Percentiles rank a stretch among this genome's conserved stretches.
Conservation (phyloP, 225 moss, liverwort and hornwort genomes). For the Marchantia paleacea region DNA sequence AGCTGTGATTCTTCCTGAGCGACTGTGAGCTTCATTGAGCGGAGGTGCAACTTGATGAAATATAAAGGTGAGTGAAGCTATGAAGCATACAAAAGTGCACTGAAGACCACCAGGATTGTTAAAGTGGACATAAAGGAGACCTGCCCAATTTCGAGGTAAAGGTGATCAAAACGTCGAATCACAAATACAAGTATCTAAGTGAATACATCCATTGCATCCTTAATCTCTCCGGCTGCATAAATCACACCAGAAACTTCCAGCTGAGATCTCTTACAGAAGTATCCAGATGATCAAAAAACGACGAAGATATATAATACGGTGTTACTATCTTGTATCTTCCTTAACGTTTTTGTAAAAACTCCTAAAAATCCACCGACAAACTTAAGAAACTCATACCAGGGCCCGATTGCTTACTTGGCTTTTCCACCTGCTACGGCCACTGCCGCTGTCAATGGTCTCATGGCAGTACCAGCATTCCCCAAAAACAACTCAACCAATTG, state of each 20-base stretch:
- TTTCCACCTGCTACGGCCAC: slow-evolving; percentile 85
- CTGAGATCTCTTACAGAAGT: too few species aligned
- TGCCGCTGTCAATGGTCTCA: slow-evolving; percentile 85
- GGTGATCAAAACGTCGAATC: not conserved
- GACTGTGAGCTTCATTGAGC: not conserved
- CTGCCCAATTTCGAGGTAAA: not conserved
- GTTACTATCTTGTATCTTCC: not conserved
- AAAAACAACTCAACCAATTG: slow-evolving; percentile 62
- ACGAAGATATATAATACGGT: too few species aligned
- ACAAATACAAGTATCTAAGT: not conserved
- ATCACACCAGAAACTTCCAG: too few species aligned
- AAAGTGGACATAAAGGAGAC: not conserved
- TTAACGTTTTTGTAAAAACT: not conserved
- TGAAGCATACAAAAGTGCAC: not conserved
- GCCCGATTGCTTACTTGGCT: slow-evolving; percentile 43
- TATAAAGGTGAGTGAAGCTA: not conserved
- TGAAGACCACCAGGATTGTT: not conserved
- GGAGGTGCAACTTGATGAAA: not conserved
- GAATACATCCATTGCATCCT: not conserved
- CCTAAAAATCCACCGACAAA: not conserved
- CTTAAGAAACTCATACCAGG: not conserved
- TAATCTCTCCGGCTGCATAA: not conserved
- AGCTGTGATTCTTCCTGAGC: not conserved
- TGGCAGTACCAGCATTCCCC: slow-evolving; percentile 88
- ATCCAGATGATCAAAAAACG: too few species aligned